Evolutionary conservation across 129 eudicot species (phyloP).

Genomic region (Sambucus nigra): DNA sequence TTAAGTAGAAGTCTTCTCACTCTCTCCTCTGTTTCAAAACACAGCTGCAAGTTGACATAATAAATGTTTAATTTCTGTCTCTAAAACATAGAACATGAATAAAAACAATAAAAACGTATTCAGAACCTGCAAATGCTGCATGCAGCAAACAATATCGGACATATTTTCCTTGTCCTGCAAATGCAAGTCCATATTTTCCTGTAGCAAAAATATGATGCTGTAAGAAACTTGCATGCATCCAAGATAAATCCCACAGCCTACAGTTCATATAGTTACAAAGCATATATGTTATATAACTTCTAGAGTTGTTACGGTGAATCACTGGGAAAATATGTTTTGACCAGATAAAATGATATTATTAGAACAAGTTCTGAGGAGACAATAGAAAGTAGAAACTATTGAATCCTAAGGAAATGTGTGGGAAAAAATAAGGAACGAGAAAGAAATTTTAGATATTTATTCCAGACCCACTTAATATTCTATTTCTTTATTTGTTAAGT

Average conservation of each 20-base stretch:
- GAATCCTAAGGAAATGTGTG: too few relatives aligned
- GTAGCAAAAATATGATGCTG: constrained; percentile 9
- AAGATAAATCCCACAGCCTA: neutral
- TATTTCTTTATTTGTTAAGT: too few relatives aligned
- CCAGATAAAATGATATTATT: too few relatives aligned
- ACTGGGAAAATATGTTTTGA: too few relatives aligned
- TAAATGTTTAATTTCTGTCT: neutral
- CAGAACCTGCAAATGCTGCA: constrained; percentile 84
- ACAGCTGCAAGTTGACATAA: constrained; percentile 37
- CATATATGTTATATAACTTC: too few relatives aligned
- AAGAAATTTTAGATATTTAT: too few relatives aligned
- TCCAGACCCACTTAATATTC: too few relatives aligned
- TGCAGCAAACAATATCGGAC: constrained; percentile 86
- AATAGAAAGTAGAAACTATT: too few relatives aligned
- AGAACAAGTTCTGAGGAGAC: too few relatives aligned
- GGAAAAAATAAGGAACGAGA: too few relatives aligned
- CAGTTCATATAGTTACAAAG: too few relatives aligned
- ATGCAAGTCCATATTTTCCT: constrained; percentile 57
- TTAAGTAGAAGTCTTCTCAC: constrained; percentile 70
- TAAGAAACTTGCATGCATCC: neutral
- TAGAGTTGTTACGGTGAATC: too few relatives aligned
- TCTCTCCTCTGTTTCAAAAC: constrained; percentile 86
- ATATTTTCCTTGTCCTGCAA: constrained; percentile 53
- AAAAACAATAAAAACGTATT: neutral
- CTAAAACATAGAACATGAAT: neutral